A percentile compares a stretch with the other conserved stretches of the same genome.
These are phyloP conservation scores for Reutealis trisperma DNA, from an alignment of 345 rosid species.

Conservation along the genomic window DNA sequence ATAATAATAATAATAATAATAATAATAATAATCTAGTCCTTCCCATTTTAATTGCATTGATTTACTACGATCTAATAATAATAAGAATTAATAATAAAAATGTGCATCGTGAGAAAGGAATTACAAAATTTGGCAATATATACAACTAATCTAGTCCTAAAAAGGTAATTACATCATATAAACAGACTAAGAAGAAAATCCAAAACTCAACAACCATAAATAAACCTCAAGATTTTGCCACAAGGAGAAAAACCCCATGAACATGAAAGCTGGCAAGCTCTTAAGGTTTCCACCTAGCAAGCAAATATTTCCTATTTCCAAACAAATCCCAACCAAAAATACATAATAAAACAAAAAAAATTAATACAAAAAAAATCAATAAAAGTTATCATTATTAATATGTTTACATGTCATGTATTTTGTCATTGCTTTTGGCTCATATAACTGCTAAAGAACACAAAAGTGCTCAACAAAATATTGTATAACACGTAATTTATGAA, in stretches of 20 bases:
- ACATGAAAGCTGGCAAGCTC: not conserved
- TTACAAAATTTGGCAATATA: no score
- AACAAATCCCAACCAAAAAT: conserved; percentile 1
- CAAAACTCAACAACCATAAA: no score
- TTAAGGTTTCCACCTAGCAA: not conserved
- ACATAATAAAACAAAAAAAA: not conserved
- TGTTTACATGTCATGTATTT: conserved; percentile 13
- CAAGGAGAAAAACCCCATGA: not conserved
- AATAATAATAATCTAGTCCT: no score
- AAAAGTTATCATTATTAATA: conserved; percentile 2
- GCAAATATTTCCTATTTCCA: not conserved
- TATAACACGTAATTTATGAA: conserved; percentile 1
- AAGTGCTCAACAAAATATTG: not conserved
- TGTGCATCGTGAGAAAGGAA: no score
- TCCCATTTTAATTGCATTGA: no score
- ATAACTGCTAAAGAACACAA: conserved; percentile 2
- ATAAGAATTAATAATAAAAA: no score
- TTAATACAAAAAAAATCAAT: not conserved
- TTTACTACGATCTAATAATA: no score
- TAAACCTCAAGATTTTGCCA: no score
- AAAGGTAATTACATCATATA: no score
- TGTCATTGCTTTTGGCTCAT: not conserved
- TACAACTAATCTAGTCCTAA: no score
- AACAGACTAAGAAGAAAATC: no score
- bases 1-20: no score